phyloP scores from a whole-genome alignment of 176 grass and related monocot species.

The Thalia dealbata region DNA sequence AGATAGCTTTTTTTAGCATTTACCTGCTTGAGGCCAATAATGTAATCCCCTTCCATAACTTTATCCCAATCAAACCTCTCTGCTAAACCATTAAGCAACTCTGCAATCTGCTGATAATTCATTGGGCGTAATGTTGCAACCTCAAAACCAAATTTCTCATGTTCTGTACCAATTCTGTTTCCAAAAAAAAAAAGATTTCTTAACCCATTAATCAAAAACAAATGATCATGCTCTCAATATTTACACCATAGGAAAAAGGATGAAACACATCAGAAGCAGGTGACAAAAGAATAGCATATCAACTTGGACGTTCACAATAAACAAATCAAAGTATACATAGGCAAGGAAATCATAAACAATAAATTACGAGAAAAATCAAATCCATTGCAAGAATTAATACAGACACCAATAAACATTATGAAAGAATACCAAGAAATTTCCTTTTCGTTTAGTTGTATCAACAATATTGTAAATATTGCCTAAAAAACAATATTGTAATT shows the following conservation, averaged over 20 bases:
- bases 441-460: too few relatives aligned
- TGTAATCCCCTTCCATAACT: conserved; percentile 66
- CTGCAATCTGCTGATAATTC: conserved; percentile 83
- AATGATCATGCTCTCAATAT: not conserved
- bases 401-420: too few relatives aligned
- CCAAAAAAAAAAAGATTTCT: conserved; percentile 3
- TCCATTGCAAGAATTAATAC: not conserved
- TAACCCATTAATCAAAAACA: not conserved
- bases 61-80: conserved; percentile 95
- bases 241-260: not conserved
- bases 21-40: conserved; percentile 89
- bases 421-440: too few relatives aligned
- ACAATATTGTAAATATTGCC: too few relatives aligned
- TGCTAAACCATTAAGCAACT: conserved; percentile 63
- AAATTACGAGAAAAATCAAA: not conserved
- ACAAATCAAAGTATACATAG: not conserved
- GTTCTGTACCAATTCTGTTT: conserved; percentile 90
- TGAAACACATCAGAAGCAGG: not conserved
- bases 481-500: too few relatives aligned
- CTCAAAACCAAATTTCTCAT: conserved; percentile 98
- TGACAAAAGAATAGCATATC: not conserved
- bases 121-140: conserved; percentile 72
- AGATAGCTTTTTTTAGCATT: not conserved
- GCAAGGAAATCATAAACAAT: not conserved
- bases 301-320: not conserved